phyloP scores from a whole-genome alignment of 805 yeast genomes.

The Myxozyma lipomycoides region DNA sequence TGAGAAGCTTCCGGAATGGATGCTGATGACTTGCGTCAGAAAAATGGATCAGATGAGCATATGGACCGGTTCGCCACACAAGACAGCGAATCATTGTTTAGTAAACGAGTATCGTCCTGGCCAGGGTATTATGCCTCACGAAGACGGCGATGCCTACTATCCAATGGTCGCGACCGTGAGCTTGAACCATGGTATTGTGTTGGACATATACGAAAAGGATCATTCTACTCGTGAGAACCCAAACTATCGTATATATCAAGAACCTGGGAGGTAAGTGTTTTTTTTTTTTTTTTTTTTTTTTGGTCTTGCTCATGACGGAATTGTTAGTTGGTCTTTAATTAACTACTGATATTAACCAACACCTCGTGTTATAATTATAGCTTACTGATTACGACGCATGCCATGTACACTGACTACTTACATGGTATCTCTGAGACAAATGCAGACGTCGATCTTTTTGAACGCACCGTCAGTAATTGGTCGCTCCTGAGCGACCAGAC shows the following conservation, averaged over 20 bases:
- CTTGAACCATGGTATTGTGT: constrained; percentile 14
- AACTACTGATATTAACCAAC: too few relatives aligned
- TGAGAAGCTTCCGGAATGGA: constrained; percentile 19
- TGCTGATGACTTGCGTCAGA: constrained; percentile 9
- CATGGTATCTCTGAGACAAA: constrained; percentile 22
- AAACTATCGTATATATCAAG: constrained; percentile 19
- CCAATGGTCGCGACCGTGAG: constrained; percentile 29
- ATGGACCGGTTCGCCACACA: constrained; percentile 20
- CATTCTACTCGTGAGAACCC: constrained; percentile 2
- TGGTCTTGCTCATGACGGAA: background rate
- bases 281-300: background rate
- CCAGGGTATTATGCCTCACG: constrained; percentile 28
- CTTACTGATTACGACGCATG: constrained; percentile 17
- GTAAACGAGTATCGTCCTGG: constrained; percentile 24
- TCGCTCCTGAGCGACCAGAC: constrained; percentile 7
- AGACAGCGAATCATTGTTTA: constrained; percentile 20
- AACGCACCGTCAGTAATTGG: constrained; percentile 20
- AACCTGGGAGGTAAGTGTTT: constrained; percentile 18
- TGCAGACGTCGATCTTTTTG: constrained; percentile 8
- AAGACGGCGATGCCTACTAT: constrained; percentile 25
- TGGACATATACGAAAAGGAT: constrained; percentile 14
- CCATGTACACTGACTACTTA: constrained; percentile 15
- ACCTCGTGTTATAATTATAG: too few relatives aligned
- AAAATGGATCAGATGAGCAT: constrained; percentile 17
- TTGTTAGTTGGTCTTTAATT: too few relatives aligned